Evolutionary conservation across 1,284 basidiomycete genomes (phyloP), one percentile per base, ranked within the genome.

Genomic region (Tylopilus sp.): DNA sequence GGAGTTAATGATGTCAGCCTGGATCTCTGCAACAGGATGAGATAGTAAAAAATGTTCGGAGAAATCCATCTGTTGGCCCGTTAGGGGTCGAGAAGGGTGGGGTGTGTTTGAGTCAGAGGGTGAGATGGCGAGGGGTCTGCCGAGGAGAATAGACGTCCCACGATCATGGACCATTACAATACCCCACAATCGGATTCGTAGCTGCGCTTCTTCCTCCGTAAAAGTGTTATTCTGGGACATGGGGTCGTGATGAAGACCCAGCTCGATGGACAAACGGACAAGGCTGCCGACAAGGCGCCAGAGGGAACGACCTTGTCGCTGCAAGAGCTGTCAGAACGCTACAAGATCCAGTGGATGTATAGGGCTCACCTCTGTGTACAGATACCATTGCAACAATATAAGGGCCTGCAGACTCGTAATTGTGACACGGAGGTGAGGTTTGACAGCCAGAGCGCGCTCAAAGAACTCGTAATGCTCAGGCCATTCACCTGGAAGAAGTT

Each of bases 241-340:
- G 4, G 88, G 88, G 62, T 91, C 86, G 56, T 91, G 89, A 57
- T 91, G 89, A 37, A 91, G 71, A 16, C 89, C 89, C 5, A 91
- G 75, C 66, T 91, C 88, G 55, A 90, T 81, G 18, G 84, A 78
- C 10, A 91, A 74, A 6, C 88, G 81, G 34, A 90, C 85, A 34
- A 91, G 76, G 54, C 83, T 87, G 31, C 88, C 88, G 41, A 89
- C 87, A 18, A 91, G 77, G 51, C 88, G 84, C 88, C 89, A 91
- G 3, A 91, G 71, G 1, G 86, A 85, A 53, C 87, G 80, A 33
- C 88, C 88, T 77, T 89, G 87, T 58, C 88, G 81, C 88, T 91
- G 48, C 23, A 57, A 33, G 44, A 41, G 41, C 41, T 51, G 6
- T 58, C 34, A 54, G 47, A 21, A 55, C 28, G 30, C 48, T 23